A percentile compares a stretch with the other conserved stretches of the same genome.
These are phyloP conservation scores for Tuctoria greenei DNA, from an alignment of 176 grass and related monocot species.

Conservation along the genomic window DNA sequence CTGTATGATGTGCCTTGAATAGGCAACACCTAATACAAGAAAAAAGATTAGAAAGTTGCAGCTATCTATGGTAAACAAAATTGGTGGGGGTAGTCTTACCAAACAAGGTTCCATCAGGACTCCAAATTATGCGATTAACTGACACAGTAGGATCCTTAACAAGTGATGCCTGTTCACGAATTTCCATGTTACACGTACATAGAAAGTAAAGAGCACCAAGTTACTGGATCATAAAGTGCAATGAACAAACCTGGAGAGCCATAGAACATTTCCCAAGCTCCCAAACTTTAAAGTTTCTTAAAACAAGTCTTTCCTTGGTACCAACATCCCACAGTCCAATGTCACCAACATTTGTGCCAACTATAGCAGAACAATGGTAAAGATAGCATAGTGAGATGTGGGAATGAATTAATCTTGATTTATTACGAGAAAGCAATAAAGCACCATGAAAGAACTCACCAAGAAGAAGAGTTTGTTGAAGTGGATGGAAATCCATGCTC, in stretches of 20 bases:
- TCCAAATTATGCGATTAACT: constrained; percentile 98
- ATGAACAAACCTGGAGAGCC: constrained; percentile 73
- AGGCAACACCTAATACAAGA: constrained; percentile 78
- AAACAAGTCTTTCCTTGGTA: constrained; percentile 70
- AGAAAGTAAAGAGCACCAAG: constrained; percentile 6
- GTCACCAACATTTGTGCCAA: constrained; percentile 98
- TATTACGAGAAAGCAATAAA: constrained; percentile 29
- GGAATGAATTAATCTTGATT: neutral
- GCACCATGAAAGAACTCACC: constrained; percentile 46
- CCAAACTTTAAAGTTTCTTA: constrained; percentile 97
- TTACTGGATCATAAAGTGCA: constrained; percentile 18
- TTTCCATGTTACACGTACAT: constrained; percentile 10
- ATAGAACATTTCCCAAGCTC: constrained; percentile 79
- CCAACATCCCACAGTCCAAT: constrained; percentile 99
- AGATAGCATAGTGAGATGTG: constrained; percentile 29
- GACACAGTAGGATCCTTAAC: constrained; percentile 87
- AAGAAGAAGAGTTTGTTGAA: constrained; percentile 90
- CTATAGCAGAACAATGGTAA: constrained; percentile 45
- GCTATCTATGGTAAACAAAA: constrained; percentile 26
- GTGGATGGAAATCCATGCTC: constrained; percentile 99
- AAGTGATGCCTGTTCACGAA: constrained; percentile 57
- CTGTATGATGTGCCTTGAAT: constrained; percentile 97
- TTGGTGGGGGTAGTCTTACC: constrained; percentile 47
- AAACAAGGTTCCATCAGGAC: constrained; percentile 89
- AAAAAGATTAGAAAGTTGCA: constrained; percentile 24